A percentile compares a stretch with the other conserved stretches of the same genome.
These are phyloP conservation scores for Neofusicoccum laricinum DNA, from an alignment of 2,329 filamentous ascomycete species.

Conservation along the genomic window DNA sequence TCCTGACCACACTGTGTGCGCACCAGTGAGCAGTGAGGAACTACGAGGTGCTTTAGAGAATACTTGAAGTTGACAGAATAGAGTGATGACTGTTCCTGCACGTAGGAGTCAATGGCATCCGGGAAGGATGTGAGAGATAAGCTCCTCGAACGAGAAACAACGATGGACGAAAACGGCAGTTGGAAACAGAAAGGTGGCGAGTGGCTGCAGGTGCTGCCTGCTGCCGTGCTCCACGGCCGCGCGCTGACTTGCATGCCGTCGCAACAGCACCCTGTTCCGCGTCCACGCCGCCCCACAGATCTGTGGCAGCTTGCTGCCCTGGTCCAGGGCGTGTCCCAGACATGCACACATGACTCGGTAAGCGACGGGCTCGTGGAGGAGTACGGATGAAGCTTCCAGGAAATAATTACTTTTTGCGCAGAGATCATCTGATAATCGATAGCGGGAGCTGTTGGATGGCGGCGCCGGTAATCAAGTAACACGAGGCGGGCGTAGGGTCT, in stretches of 20 bases:
- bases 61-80: no score
- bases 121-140: background rate
- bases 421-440: conserved; percentile 4
- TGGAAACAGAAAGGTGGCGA: background rate
- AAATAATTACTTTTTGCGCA: background rate
- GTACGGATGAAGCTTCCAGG: background rate
- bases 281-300: conserved; percentile 1
- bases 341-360: background rate
- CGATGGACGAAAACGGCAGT: background rate
- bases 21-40: no score
- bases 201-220: background rate
- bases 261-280: background rate
- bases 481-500: background rate
- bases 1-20: no score
- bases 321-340: background rate
- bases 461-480: background rate
- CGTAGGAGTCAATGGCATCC: background rate
- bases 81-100: background rate
- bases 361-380: background rate
- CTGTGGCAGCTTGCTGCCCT: background rate
- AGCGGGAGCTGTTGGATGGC: background rate
- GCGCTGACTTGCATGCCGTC: background rate
- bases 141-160: background rate
- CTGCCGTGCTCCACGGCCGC: no score
- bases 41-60: no score